phyloP scores from a whole-genome alignment of 768 basidiomycete species.

The Trametes sanguinea region DNA sequence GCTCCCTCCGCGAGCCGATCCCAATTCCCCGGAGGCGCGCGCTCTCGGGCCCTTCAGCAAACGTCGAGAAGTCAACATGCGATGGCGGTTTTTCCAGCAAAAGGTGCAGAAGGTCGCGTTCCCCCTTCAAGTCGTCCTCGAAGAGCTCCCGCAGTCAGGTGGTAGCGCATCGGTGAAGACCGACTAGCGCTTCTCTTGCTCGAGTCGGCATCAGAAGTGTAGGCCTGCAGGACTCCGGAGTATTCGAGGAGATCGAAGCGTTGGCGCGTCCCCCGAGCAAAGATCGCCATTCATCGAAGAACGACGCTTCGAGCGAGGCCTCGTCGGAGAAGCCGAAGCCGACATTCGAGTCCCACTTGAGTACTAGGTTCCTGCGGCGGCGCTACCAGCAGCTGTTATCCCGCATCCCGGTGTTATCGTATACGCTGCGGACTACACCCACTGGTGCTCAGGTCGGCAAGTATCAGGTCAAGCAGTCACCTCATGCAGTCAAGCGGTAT shows the following conservation, averaged over 20 bases:
- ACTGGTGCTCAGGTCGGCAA: neutral
- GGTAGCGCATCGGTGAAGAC: neutral
- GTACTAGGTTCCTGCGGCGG: conserved; percentile 40
- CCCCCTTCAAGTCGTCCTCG: conserved; percentile 56
- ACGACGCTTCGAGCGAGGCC: neutral
- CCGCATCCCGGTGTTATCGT: conserved; percentile 57
- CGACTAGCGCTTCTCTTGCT: conserved; percentile 22
- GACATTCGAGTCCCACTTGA: conserved; percentile 12
- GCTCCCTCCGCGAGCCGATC: conserved; percentile 59
- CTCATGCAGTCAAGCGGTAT: conserved; percentile 31
- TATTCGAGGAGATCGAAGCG: conserved; percentile 48
- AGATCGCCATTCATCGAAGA: conserved; percentile 11
- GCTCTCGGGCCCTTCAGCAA: conserved; percentile 70
- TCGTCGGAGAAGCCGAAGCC: neutral
- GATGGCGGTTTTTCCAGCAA: conserved; percentile 60
- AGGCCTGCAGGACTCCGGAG: conserved; percentile 44
- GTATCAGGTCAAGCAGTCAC: conserved; percentile 37
- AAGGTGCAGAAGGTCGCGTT: conserved; percentile 59
- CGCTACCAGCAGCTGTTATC: conserved; percentile 63
- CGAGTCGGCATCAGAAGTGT: conserved; percentile 36
- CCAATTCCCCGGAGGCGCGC: conserved; percentile 56
- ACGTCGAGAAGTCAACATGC: conserved; percentile 72
- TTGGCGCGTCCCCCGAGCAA: conserved; percentile 41
- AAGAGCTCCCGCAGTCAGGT: conserved; percentile 7
- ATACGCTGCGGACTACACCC: conserved; percentile 19